Evolutionary conservation across 73 alveolate species (phyloP), one percentile per base, ranked within the genome.

Genomic region (Paramecium bursaria): DNA sequence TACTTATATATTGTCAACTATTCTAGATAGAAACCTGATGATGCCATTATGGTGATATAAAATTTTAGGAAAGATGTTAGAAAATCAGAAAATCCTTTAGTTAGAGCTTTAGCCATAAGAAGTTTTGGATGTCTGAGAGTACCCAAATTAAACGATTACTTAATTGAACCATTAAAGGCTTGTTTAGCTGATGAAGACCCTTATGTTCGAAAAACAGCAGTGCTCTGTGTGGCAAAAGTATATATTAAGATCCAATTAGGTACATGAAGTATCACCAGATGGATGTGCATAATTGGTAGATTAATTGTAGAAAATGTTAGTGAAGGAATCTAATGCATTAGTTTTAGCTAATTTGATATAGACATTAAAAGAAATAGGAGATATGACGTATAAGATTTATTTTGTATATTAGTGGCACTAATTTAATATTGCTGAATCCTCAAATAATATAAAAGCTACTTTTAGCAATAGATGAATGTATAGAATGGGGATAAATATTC

Each of bases 401-500:
- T 50, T 50, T 50, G 9, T 77, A 73, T 33, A 61, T 90, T 87
- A 75, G 91, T 57, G 93, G 95, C n/a, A 77, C 17, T 44, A 77
- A 90, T 48, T 86, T 87, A 52, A 50, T 90, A 3, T 52, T 77
- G 31, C 46, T 90, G 48, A 60, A 67, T 86, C 87, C 92, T 6
- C 75, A 90, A 90, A 35, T 86, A 1, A 60, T 90, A 15, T 73
- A 90, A 87, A 90, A 87, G 76, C 35, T 91, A 17, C 60, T 91
- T 48, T 86, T 73, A 51, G 95, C 95, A 7, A 75, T 91, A 50
- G 88, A 91, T 87, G 95, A 91, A 46, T 86, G 92, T 5, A 75
- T 27, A 60, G 99, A 95, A 87, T 95, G 99, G 99, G 98, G 99
- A 17, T 93, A 92, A 74, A 90, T 92, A 46, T 94, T 92, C 73